phyloP scores from a whole-genome alignment of 2,329 filamentous ascomycete species.

The Pestalotiopsis sp. region DNA sequence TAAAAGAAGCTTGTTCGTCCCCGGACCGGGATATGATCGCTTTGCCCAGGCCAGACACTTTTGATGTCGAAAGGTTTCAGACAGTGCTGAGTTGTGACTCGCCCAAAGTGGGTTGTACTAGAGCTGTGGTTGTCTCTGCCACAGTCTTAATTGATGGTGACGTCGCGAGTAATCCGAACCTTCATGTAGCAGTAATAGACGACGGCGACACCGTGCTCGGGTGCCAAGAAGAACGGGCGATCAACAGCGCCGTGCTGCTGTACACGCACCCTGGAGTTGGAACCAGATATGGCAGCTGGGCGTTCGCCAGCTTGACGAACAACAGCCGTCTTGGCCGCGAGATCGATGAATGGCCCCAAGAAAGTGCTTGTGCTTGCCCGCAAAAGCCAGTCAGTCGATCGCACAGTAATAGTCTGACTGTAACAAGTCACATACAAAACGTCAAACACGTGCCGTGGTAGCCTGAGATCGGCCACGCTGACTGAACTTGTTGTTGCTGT shows the following conservation, averaged over 20 bases:
- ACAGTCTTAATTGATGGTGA: not conserved
- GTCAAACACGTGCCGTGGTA: not conserved
- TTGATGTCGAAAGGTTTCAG: not conserved
- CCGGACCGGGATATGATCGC: not conserved
- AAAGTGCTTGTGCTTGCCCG: not conserved
- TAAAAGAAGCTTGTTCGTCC: not conserved
- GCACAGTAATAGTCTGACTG: not conserved
- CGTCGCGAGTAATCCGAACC: not conserved
- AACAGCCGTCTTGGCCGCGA: not conserved
- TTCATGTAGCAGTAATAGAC: not conserved
- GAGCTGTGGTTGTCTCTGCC: not conserved
- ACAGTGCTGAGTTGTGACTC: not conserved
- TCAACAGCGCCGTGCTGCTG: not conserved
- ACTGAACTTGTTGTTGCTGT: not conserved
- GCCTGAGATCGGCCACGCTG: not conserved
- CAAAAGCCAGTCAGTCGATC: not conserved
- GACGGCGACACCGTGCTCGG: not conserved
- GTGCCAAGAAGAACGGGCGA: not conserved
- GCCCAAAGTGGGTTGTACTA: not conserved
- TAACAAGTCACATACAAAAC: not conserved
- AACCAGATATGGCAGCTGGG: slow-evolving; percentile 4
- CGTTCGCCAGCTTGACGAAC: not conserved
- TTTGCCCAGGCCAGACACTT: not conserved
- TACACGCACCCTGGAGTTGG: not conserved
- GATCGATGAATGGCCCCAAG: not conserved